Conservation (phyloP, 73 alveolate genomes). For the Paramecium pentaurelia region DNA sequence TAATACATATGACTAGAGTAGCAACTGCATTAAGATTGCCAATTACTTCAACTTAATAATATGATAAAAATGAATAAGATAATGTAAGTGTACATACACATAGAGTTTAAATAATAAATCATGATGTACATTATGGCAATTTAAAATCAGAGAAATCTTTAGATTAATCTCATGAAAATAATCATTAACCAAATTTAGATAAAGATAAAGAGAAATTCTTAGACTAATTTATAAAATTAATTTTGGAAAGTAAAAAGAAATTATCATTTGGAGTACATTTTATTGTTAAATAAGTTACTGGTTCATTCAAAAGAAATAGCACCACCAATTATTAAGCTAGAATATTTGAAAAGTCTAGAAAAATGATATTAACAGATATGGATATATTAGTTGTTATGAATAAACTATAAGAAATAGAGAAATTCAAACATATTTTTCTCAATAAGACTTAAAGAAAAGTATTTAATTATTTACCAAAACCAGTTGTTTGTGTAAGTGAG, state of each 20-base stretch:
- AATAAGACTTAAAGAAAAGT: neutral
- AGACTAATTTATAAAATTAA: neutral
- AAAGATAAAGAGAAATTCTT: neutral
- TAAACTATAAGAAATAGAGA: neutral
- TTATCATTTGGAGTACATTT: neutral
- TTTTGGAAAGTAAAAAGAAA: neutral
- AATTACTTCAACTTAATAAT: neutral
- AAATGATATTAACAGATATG: neutral
- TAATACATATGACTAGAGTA: neutral
- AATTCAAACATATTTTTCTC: neutral
- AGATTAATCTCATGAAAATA: neutral
- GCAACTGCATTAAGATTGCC: neutral
- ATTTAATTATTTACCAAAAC: neutral
- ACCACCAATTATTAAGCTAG: neutral
- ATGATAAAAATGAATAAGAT: neutral
- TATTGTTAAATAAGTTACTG: neutral
- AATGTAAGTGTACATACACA: neutral
- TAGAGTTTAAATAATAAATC: neutral
- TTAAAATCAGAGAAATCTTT: neutral
- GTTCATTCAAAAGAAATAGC: neutral
- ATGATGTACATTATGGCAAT: neutral
- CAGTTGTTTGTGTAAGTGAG: neutral
- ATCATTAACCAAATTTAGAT: neutral
- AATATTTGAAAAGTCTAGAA: neutral
- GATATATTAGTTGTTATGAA: neutral